Base-by-base conservation (phyloP, 306 rosid genomes). In the Lablab purpureus region DNA sequence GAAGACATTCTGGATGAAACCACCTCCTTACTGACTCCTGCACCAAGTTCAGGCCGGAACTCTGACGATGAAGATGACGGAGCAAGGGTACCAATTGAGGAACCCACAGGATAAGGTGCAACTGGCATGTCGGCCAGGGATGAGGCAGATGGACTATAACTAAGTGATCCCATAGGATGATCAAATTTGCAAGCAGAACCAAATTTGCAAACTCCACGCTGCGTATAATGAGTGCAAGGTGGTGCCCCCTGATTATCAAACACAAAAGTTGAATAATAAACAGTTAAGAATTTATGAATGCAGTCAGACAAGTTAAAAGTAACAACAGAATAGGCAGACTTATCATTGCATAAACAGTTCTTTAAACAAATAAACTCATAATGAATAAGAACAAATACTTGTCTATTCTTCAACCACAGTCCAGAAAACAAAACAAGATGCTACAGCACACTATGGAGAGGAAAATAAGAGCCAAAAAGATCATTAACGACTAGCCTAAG, bases 81-180 rank as follows among this genome's bases (percentile, higher is more conserved):
- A 63, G 99, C 98, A 79, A 95, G 92, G 25, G 89, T 91, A 28
- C 91, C 98, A 11, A 87, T 72, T 54, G 96, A 85, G n/a, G 98
- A 95, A 85, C 98, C 97, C 76, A 95, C 93, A 36, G 98, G 98
- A 86, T 88, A 93, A 1, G 98, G 99, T 46, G 98, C 93, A 60
- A 91, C 99, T 2, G 97, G 97, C 89, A 96, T 90, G 84, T 91
- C 98, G 28, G 97, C 84, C 40, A 93, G 89, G 60, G 99, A 96
- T 62, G 96, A 96, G 19, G 98, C 93, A 49, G 98, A 93, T 82
- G 97, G 96, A 78, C 98, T 96, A 59, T 93, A 93, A 85, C 96
- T 93, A 69, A 96, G 84, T 70, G 97, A 84, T 80, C 90, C 98
- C 80, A 88, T 78, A 8, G 99, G 93, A 84, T 96, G 99, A 84